These are phyloP conservation scores for Aspergillus ochraceus DNA, from an alignment of 2,329 filamentous ascomycete genomes.

Conservation along the genomic window DNA sequence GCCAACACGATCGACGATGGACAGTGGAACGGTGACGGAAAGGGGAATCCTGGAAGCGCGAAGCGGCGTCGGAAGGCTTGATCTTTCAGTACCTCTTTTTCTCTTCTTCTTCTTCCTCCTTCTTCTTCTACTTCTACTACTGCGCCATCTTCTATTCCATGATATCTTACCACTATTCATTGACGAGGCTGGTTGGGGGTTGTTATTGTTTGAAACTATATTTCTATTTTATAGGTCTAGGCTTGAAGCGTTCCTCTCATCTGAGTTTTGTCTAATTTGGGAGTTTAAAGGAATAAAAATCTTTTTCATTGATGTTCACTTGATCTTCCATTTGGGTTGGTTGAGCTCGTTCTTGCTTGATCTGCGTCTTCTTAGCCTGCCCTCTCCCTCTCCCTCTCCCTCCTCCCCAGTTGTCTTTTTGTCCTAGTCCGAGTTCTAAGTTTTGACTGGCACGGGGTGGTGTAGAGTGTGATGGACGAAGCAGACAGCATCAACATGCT, in stretches of 20 bases:
- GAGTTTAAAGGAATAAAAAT: background rate
- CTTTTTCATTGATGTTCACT: background rate
- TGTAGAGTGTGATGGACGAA: too few species aligned
- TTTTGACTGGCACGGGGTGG: too few species aligned
- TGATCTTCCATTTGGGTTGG: too few species aligned
- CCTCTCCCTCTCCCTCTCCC: too few species aligned
- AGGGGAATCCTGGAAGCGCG: slow-evolving; percentile 25
- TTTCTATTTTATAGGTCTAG: background rate
- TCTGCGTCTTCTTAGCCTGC: background rate
- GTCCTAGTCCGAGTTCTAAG: too few species aligned
- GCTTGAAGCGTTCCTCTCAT: background rate
- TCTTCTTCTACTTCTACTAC: background rate
- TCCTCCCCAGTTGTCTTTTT: too few species aligned
- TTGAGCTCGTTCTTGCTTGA: too few species aligned
- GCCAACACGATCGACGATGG: slow-evolving; percentile 34
- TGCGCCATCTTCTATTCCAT: too few species aligned
- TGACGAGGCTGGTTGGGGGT: too few species aligned
- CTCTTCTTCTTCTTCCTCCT: slow-evolving; percentile 3
- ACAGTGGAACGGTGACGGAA: slow-evolving; percentile 20
- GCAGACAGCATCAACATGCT: too few species aligned
- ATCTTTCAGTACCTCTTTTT: slow-evolving; percentile 7
- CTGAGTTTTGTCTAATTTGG: background rate
- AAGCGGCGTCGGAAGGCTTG: slow-evolving; percentile 36
- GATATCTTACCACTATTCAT: too few species aligned
- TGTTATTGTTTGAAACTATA: background rate